Conservation (phyloP, 2,329 filamentous ascomycete genomes). For the Neopestalotiopsis clavispora region DNA sequence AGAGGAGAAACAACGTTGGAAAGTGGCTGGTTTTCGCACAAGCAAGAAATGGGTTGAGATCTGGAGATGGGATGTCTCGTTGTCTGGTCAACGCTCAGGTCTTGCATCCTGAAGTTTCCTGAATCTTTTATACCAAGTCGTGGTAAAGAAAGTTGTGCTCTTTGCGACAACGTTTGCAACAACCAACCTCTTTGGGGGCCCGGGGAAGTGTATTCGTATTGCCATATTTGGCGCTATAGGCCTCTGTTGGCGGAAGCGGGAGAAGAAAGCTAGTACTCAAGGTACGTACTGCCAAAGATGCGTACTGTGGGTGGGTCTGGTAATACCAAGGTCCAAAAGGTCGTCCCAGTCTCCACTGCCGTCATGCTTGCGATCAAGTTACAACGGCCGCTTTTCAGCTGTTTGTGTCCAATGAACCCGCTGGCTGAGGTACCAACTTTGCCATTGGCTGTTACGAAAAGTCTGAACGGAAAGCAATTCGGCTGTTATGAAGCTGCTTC, state of each 20-base stretch:
- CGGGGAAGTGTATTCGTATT: neutral
- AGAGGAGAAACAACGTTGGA: neutral
- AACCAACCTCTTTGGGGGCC: neutral
- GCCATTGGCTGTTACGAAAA: neutral
- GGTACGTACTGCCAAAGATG: conserved; percentile 10
- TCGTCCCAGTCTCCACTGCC: conserved; percentile 15
- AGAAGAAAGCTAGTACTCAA: conserved; percentile 2
- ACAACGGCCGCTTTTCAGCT: conserved; percentile 1
- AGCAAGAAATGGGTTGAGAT: neutral
- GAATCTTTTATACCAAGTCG: neutral
- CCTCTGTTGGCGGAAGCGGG: conserved; percentile 2
- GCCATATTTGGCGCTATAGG: neutral
- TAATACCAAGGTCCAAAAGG: conserved; percentile 13
- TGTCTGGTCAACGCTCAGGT: neutral
- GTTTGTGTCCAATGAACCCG: neutral
- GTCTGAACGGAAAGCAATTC: neutral
- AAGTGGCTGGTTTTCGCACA: neutral
- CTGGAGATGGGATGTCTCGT: neutral
- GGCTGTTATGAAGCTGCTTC: neutral
- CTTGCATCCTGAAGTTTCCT: neutral
- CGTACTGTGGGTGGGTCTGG: neutral
- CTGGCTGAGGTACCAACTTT: neutral
- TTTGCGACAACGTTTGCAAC: neutral
- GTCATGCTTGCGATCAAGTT: conserved; percentile 14
- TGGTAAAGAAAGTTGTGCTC: neutral